Evolutionary conservation across 1,284 basidiomycete species (phyloP).

Genomic region (Marasmius sp.): DNA sequence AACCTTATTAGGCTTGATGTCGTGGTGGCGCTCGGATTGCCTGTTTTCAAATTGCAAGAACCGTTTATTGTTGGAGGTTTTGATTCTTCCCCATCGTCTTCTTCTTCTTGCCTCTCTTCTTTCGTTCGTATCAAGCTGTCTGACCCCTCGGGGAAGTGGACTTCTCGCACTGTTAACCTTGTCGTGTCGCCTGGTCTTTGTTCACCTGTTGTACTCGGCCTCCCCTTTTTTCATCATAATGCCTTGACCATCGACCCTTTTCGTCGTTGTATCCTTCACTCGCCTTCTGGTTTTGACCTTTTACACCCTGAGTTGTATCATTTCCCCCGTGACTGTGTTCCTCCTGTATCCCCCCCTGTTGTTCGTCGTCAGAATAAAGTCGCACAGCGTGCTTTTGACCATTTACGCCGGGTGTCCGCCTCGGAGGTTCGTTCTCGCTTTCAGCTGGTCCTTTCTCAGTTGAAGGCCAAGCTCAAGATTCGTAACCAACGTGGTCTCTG

Average conservation of each 20-base stretch:
- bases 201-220: slow-evolving; percentile 14
- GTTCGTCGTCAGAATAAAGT: neutral
- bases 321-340: neutral
- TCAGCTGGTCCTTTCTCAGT: too few species aligned
- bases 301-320: slow-evolving; percentile 6
- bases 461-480: too few species aligned
- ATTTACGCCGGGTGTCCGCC: neutral
- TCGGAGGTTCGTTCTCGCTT: too few species aligned
- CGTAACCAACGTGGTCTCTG: too few species aligned
- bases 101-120: too few species aligned
- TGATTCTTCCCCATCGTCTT: too few species aligned
- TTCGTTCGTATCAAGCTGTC: too few species aligned
- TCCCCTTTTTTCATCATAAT: slow-evolving; percentile 16
- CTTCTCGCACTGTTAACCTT: slow-evolving; percentile 6
- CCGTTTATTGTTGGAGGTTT: too few species aligned
- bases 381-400: neutral
- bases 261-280: slow-evolving; percentile 9
- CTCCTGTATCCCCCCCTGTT: neutral
- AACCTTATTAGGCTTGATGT: too few species aligned
- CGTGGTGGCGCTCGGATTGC: too few species aligned
- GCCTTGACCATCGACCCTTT: slow-evolving; percentile 12
- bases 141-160: slow-evolving; percentile 4
- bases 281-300: slow-evolving; percentile 6
- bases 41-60: too few species aligned
- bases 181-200: slow-evolving; percentile 14